These are phyloP conservation scores for Kodamaea suecica DNA, from an alignment of 1,139 yeast genomes.

Conservation along the genomic window DNA sequence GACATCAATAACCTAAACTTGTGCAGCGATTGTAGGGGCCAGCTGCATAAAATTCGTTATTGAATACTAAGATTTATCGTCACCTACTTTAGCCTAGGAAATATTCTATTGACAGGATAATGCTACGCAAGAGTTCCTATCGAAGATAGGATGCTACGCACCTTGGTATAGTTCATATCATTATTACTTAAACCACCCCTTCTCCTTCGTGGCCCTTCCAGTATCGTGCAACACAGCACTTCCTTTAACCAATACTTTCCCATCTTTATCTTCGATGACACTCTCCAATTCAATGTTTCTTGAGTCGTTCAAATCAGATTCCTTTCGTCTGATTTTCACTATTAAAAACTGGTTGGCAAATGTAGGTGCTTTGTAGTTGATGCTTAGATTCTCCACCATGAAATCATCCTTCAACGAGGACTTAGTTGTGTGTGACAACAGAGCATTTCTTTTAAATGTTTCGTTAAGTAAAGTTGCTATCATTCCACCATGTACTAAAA, in stretches of 20 bases:
- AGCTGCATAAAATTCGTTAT: too few relatives aligned
- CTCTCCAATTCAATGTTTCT: conserved; percentile 29
- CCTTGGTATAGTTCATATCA: too few relatives aligned
- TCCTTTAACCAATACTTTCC: conserved; percentile 36
- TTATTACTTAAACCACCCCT: conserved; percentile 8
- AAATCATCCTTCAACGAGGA: conserved; percentile 40
- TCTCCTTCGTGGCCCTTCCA: conserved; percentile 26
- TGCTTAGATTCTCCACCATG: conserved; percentile 48
- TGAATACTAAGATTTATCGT: too few relatives aligned
- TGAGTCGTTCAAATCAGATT: conserved; percentile 24
- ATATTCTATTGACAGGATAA: too few relatives aligned
- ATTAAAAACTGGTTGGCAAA: conserved; percentile 76
- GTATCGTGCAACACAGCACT: conserved; percentile 39
- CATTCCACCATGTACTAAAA: conserved; percentile 86
- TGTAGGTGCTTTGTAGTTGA: conserved; percentile 71
- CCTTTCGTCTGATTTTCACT: conserved; percentile 49
- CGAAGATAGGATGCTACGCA: too few relatives aligned
- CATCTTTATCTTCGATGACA: conserved; percentile 33
- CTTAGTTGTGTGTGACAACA: conserved; percentile 30
- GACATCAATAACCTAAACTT: too few relatives aligned
- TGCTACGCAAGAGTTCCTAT: too few relatives aligned
- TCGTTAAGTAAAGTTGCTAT: conserved; percentile 82
- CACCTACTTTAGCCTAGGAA: too few relatives aligned
- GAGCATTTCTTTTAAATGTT: conserved; percentile 58
- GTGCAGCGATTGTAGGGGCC: too few relatives aligned